Percentiles rank a stretch among this genome's conserved stretches.
phyloP scores from a whole-genome alignment of 2,329 filamentous ascomycete genomes.

The Colletotrichum gloeosporioides region DNA sequence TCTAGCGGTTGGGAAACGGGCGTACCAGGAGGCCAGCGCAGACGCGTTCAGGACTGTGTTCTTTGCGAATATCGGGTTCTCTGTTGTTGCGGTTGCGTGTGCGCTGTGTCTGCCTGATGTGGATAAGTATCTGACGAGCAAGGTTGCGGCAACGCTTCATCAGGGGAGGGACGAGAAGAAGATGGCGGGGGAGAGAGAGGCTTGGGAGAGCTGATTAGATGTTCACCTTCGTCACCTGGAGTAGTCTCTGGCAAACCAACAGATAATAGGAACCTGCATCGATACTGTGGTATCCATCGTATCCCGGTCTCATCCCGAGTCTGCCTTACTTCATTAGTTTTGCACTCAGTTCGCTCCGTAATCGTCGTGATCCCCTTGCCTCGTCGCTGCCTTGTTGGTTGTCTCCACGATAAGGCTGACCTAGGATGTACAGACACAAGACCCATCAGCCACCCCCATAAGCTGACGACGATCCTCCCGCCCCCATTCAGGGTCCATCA shows the following conservation, averaged over 20 bases:
- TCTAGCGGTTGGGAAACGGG: conserved; percentile 32
- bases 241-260: not conserved
- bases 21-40: conserved; percentile 37
- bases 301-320: not conserved
- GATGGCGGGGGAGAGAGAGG: not conserved
- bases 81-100: conserved; percentile 33
- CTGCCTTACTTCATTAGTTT: not conserved
- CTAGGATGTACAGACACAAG: not conserved
- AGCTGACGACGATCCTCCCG: not conserved
- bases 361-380: not conserved
- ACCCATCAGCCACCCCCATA: not conserved
- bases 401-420: not conserved
- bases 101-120: conserved; percentile 36
- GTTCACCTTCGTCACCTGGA: rapidly evolving
- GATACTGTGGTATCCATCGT: not conserved
- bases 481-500: not conserved
- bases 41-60: conserved; percentile 39
- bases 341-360: not conserved
- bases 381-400: not conserved
- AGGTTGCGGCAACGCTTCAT: conserved; percentile 38
- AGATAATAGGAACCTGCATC: not conserved
- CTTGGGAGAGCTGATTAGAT: not conserved
- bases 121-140: conserved; percentile 35
- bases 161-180: conserved; percentile 27
- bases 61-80: conserved; percentile 39